Evolutionary conservation across 768 basidiomycete species (phyloP), one percentile per base, ranked within the genome.

Genomic region (Trametes maxima): DNA sequence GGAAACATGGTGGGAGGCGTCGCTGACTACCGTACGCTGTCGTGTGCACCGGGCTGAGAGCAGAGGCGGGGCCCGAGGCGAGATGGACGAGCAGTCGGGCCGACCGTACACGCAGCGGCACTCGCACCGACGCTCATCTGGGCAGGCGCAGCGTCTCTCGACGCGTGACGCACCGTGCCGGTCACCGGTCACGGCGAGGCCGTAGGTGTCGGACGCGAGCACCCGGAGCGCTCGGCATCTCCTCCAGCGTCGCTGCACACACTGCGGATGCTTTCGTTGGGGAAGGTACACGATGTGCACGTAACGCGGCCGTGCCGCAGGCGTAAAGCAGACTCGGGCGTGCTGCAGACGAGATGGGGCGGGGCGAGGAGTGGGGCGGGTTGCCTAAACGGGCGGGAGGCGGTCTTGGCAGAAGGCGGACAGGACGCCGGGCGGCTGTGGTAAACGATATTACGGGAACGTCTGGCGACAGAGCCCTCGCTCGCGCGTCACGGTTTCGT

Each of bases 1-100:
- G 87, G 80, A 70, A 93, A 91, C 91, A 92, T 90, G 42, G 40
- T 45, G 28, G n/a, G n/a, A n/a, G n/a, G 46, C 33, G 49, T 37
- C 24, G 33, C 14, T 21, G 46, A 11, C 19, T 19, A 37, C 6
- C 12, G 16, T 2, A 40, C 21, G 8, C 36, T 10, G 25, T 44
- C 39, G 60, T 54, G 60, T 62, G 13, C 54, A 33, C 22, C 25
- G 24, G 44, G 24, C 39, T 42, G 22, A 36, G 40, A 19, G 33
- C 57, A 36, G 52, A 40, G 42, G 39, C 17, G 17, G n/a, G 45
- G 45, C 35, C 28, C 28, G 28, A 33, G 28, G 28, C 3, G 8
- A 33, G 28, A 33, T 33, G 28, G 28, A 33, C 28, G 28, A 33
- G 28, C 8, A 33, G 28, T 33, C 28, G 28, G 28, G 28, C 28